Evolutionary conservation across 495 filamentous ascomycete species (phyloP).

Genomic region (Tricharina praecox): DNA sequence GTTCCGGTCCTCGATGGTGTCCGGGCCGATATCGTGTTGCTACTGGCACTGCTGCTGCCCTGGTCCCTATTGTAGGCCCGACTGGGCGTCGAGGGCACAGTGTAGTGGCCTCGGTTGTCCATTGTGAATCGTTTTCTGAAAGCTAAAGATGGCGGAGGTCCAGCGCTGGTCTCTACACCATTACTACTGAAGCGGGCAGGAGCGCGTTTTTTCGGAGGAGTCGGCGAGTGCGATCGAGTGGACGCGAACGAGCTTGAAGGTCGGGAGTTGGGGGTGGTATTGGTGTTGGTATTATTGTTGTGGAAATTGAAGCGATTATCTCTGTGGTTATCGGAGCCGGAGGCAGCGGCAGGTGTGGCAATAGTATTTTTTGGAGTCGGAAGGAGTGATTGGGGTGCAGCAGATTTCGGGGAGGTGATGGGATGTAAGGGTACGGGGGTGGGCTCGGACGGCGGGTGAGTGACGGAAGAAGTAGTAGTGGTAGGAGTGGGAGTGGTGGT

Average conservation of each 20-base stretch:
- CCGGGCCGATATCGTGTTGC: conserved; percentile 11
- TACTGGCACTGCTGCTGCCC: conserved; percentile 9
- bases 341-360: too few species aligned
- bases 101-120: conserved; percentile 12
- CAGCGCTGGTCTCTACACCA: conserved; percentile 26
- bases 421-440: too few species aligned
- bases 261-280: too few species aligned
- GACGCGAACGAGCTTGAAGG: conserved; percentile 13
- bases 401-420: too few species aligned
- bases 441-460: too few species aligned
- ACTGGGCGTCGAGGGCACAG: conserved; percentile 13
- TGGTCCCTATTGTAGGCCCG: conserved; percentile 2
- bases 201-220: conserved; percentile 8
- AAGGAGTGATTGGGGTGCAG: too few species aligned
- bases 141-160: conserved; percentile 25
- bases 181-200: conserved; percentile 27
- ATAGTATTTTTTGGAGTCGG: too few species aligned
- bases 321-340: too few species aligned
- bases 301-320: too few species aligned
- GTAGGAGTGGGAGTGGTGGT: too few species aligned
- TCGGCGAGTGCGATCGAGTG: conserved; percentile 7
- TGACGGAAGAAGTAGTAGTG: too few species aligned
- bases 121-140: conserved; percentile 20
- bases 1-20: conserved; percentile 14
- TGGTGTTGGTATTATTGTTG: too few species aligned